A percentile compares a stretch with the other conserved stretches of the same genome.
Evolutionary conservation across 192 early-diverging fungal genomes (phyloP).

Genomic region (Entrophospora sp.): DNA sequence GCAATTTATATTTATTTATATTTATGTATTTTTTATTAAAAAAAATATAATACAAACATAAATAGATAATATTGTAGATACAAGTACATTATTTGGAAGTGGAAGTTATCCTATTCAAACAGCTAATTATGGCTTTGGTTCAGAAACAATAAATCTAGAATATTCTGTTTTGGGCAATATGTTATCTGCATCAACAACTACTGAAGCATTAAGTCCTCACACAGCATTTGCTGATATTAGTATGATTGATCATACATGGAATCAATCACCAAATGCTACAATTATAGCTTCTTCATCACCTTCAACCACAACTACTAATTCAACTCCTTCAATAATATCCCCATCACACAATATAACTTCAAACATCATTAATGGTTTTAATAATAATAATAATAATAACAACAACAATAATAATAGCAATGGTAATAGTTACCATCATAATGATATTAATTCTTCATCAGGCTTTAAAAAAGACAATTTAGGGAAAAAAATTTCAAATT

Average conservation of each 20-base stretch:
- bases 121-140: slow-evolving; percentile 65
- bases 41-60: not conserved
- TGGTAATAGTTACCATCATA: too few relatives aligned
- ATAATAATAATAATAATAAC: too few relatives aligned
- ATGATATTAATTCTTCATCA: too few relatives aligned
- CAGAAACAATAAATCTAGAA: slow-evolving; percentile 80
- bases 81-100: slow-evolving; percentile 6
- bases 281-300: too few relatives aligned
- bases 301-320: slow-evolving; percentile 20
- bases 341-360: slow-evolving; percentile 22
- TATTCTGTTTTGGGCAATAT: slow-evolving; percentile 84
- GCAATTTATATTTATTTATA: not conserved
- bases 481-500: slow-evolving; percentile 32
- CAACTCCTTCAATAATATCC: slow-evolving; percentile 14
- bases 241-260: slow-evolving; percentile 30
- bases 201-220: slow-evolving; percentile 25
- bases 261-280: too few relatives aligned
- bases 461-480: slow-evolving; percentile 19
- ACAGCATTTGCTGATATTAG: slow-evolving; percentile 23
- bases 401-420: too few relatives aligned
- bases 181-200: slow-evolving; percentile 61
- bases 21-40: not conserved
- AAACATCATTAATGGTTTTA: too few relatives aligned
- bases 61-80: slow-evolving; percentile 4
- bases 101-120: slow-evolving; percentile 23